These are phyloP conservation scores for Vitis hybrid DNA, from an alignment of 177 flowering plant species.

Conservation along the genomic window DNA sequence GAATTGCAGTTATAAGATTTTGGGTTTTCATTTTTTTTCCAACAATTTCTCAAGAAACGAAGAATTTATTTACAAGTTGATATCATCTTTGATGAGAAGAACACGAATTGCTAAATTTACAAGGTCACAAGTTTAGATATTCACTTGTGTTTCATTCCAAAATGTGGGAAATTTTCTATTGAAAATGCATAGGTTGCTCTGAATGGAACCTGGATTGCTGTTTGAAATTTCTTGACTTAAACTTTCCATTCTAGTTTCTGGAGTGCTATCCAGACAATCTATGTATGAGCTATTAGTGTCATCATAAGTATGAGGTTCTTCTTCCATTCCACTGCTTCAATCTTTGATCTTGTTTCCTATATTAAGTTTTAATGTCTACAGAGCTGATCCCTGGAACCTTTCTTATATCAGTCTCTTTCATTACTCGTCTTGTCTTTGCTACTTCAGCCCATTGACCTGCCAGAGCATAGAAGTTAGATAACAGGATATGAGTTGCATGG, in stretches of 20 bases:
- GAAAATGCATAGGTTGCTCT: not conserved
- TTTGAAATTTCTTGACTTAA: not conserved
- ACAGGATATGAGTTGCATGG: slow-evolving; percentile 23
- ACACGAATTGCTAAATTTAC: accelerated
- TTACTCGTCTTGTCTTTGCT: slow-evolving; percentile 20
- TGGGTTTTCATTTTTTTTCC: too few relatives aligned
- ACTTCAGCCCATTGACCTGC: slow-evolving; percentile 32
- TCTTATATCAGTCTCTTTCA: slow-evolving; percentile 20
- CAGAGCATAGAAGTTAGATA: slow-evolving; percentile 35
- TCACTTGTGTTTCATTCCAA: not conserved
- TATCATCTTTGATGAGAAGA: too few relatives aligned
- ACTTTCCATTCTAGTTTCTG: not conserved
- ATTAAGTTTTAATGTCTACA: slow-evolving; percentile 3
- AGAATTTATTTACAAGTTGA: too few relatives aligned
- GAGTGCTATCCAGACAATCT: not conserved
- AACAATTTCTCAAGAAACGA: too few relatives aligned
- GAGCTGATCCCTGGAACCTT: slow-evolving; percentile 31
- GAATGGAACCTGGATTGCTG: not conserved
- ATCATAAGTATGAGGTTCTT: not conserved
- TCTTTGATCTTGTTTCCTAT: not conserved
- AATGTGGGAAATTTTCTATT: not conserved
- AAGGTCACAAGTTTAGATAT: too few relatives aligned
- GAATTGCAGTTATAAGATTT: too few relatives aligned
- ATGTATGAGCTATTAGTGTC: not conserved
- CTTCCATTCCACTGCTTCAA: not conserved